A percentile compares a stretch with the other conserved stretches of the same genome.
Conservation (phyloP, 2,329 filamentous ascomycete species). For the Botrytis sinoallii region DNA sequence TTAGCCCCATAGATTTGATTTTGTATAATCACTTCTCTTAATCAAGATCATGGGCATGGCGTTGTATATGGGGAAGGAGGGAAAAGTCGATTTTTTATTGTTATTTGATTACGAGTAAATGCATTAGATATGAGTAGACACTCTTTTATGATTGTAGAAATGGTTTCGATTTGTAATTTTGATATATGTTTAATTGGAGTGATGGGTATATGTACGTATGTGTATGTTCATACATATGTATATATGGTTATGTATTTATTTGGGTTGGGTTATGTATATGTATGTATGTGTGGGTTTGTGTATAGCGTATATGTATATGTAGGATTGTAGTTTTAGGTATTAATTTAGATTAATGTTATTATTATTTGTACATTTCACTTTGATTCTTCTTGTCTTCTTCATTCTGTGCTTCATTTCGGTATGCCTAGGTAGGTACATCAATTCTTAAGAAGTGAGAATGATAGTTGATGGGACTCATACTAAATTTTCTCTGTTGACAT, state of each 20-base stretch:
- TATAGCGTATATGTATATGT: background rate
- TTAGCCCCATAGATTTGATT: conserved; percentile 52
- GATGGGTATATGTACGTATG: conserved; percentile 3
- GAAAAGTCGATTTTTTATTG: conserved; percentile 2
- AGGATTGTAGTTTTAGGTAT: background rate
- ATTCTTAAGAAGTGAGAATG: background rate
- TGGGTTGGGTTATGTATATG: background rate
- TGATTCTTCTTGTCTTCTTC: background rate
- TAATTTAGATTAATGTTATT: background rate
- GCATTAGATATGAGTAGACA: conserved; percentile 9
- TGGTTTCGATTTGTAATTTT: background rate
- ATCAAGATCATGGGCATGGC: background rate
- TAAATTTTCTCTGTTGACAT: background rate
- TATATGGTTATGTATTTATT: background rate
- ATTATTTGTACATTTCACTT: background rate
- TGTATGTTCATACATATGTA: background rate
- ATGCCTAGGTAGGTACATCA: background rate
- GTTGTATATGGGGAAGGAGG: background rate
- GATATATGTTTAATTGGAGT: conserved; percentile 10
- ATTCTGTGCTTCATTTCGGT: background rate
- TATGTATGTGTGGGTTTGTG: background rate
- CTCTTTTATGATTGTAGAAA: conserved; percentile 11
- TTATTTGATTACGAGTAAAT: conserved; percentile 9
- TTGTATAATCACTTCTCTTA: background rate
- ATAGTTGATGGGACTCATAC: background rate